Evolutionary conservation across 495 filamentous ascomycete genomes (phyloP).

Genomic region (Penicillium dipodomyicola): DNA sequence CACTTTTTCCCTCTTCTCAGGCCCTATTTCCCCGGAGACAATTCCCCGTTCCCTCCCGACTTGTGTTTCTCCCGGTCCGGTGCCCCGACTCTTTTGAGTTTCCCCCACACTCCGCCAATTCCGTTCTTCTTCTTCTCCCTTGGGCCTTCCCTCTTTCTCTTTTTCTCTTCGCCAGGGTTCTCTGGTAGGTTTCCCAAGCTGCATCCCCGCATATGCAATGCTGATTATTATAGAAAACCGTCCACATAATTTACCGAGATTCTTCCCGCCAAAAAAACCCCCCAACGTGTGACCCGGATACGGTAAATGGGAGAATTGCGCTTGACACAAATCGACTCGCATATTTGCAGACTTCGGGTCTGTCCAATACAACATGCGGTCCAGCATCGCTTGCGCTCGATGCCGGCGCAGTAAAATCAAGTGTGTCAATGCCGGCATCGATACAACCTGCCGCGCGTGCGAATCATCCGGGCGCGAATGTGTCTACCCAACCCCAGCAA

Average conservation of each 20-base stretch:
- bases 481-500: constrained; percentile 65
- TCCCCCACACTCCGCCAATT: constrained; percentile 45
- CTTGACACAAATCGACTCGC: constrained; percentile 7
- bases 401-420: constrained; percentile 84
- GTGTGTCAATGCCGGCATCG: constrained; percentile 74
- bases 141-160: constrained; percentile 1
- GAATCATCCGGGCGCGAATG: constrained; percentile 74
- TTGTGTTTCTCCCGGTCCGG: constrained; percentile 30
- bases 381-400: constrained; percentile 74
- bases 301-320: constrained; percentile 8
- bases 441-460: constrained; percentile 74
- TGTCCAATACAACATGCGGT: constrained; percentile 55
- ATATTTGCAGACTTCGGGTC: constrained; percentile 18
- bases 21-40: constrained; percentile 11
- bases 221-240: constrained; percentile 8
- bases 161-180: neutral
- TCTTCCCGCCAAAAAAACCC: neutral
- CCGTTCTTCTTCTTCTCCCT: constrained; percentile 16
- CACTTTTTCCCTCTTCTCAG: constrained; percentile 6
- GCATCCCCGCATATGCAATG: constrained; percentile 15
- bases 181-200: neutral
- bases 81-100: constrained; percentile 36
- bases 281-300: neutral
- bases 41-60: constrained; percentile 30
- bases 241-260: constrained; percentile 5